Percentiles rank a stretch among this genome's conserved stretches.
Evolutionary conservation across 148 eudicot genomes (phyloP).

Genomic region (Chenopodium berlandieri): DNA sequence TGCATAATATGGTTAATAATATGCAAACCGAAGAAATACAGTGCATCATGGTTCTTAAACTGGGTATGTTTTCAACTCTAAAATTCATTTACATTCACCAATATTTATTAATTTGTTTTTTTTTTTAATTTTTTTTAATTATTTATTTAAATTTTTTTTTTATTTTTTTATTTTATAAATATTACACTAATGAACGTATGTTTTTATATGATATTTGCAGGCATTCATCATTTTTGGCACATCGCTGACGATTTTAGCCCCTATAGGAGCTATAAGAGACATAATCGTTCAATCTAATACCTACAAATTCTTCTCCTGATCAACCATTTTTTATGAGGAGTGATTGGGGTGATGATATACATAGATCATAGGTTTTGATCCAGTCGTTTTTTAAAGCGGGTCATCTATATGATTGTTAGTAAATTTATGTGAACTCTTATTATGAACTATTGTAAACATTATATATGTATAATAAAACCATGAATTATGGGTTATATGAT

Average conservation of each 20-base stretch:
- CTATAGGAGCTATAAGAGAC: conserved; percentile 47
- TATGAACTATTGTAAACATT: no score
- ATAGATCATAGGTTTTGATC: no score
- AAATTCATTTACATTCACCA: neutral
- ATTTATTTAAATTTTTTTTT: no score
- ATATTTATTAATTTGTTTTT: no score
- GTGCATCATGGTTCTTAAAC: conserved; percentile 42
- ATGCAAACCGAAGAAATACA: conserved; percentile 42
- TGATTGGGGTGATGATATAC: no score
- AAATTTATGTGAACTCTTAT: no score
- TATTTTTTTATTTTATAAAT: neutral
- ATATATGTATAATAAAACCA: no score
- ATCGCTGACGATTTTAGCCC: conserved; percentile 38
- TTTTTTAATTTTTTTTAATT: neutral
- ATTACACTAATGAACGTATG: neutral
- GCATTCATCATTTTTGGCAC: conserved; percentile 43
- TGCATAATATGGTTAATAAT: conserved; percentile 48
- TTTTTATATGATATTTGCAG: conserved; percentile 17
- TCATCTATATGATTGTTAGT: no score
- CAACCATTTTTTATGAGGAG: neutral
- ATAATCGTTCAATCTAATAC: conserved; percentile 18
- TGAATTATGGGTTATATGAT: no score
- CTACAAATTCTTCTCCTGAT: neutral
- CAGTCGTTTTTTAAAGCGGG: no score
- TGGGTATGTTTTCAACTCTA: conserved; percentile 34